Evolutionary conservation across 1,139 yeast species (phyloP).

Genomic region (Candida mesenterica): DNA sequence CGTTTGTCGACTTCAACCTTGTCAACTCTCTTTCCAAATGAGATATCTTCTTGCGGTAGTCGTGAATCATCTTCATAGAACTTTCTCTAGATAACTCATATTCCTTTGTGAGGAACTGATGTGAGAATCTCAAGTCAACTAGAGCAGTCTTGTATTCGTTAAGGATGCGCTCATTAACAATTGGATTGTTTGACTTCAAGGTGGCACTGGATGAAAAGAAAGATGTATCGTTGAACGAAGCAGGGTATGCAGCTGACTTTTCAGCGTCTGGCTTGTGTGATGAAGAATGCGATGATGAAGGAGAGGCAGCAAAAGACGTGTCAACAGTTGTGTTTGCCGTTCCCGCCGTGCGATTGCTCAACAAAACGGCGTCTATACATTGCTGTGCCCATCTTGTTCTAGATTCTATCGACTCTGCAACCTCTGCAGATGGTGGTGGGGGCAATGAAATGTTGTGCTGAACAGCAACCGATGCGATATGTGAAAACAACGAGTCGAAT

Average conservation of each 20-base stretch:
- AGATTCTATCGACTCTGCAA: slow-evolving; percentile 28
- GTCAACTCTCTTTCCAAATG: slow-evolving; percentile 45
- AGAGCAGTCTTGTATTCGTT: slow-evolving; percentile 54
- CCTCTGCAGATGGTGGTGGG: slow-evolving; percentile 42
- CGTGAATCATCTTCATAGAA: slow-evolving; percentile 47
- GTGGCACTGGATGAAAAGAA: slow-evolving; percentile 18
- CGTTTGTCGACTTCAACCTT: slow-evolving; percentile 19
- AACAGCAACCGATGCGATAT: slow-evolving; percentile 54
- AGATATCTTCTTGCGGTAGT: slow-evolving; percentile 45
- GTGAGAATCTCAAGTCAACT: slow-evolving; percentile 61
- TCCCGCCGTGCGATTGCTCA: not conserved
- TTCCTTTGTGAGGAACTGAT: slow-evolving; percentile 59
- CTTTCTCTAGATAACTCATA: slow-evolving; percentile 56
- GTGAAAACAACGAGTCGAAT: slow-evolving; percentile 50
- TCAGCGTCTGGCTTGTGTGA: not conserved
- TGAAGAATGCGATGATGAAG: not conserved
- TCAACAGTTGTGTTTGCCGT: not conserved
- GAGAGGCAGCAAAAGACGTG: not conserved
- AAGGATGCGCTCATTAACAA: slow-evolving; percentile 27
- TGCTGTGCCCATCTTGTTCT: slow-evolving; percentile 52
- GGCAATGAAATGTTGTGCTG: slow-evolving; percentile 42
- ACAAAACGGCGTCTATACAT: slow-evolving; percentile 45
- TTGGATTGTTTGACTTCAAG: slow-evolving; percentile 17
- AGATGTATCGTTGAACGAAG: slow-evolving; percentile 22
- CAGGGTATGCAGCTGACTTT: not conserved